These are phyloP conservation scores for Panaeolus papilionaceus DNA, from an alignment of 768 basidiomycete genomes.

Conservation along the genomic window DNA sequence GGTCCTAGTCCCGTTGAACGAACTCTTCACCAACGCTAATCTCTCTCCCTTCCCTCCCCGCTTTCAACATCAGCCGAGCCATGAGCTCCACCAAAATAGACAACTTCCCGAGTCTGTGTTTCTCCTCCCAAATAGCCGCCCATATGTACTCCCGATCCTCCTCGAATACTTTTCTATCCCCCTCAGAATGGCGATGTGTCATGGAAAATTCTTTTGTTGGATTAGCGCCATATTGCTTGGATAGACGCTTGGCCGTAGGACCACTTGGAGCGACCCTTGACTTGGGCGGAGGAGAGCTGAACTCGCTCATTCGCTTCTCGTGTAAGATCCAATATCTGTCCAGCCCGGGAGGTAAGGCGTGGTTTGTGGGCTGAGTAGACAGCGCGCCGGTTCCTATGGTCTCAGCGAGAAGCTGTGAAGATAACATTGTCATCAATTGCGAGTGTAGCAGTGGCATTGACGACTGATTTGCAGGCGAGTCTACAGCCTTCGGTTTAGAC, in stretches of 20 bases:
- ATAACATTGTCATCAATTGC: no score
- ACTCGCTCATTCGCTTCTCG: neutral
- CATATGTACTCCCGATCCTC: neutral
- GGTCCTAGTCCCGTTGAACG: neutral
- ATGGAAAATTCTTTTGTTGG: no score
- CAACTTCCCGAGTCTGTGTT: neutral
- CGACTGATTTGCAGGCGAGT: no score
- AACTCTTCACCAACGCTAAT: neutral
- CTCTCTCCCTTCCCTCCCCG: neutral
- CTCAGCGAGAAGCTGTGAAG: neutral
- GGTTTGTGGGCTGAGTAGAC: no score
- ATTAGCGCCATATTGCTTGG: neutral
- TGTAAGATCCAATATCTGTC: neutral
- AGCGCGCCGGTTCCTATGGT: neutral
- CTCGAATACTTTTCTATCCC: neutral
- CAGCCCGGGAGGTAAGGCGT: neutral
- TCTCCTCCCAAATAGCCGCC: neutral
- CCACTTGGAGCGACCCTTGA: neutral
- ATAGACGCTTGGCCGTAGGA: neutral
- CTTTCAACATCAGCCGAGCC: neutral
- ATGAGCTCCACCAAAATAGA: neutral
- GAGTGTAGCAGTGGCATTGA: no score
- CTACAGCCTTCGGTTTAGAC: no score
- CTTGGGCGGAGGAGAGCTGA: neutral
- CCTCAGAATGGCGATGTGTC: no score